Evolutionary conservation across 257 asterid species (phyloP).

Genomic region (Solanum boliviense): DNA sequence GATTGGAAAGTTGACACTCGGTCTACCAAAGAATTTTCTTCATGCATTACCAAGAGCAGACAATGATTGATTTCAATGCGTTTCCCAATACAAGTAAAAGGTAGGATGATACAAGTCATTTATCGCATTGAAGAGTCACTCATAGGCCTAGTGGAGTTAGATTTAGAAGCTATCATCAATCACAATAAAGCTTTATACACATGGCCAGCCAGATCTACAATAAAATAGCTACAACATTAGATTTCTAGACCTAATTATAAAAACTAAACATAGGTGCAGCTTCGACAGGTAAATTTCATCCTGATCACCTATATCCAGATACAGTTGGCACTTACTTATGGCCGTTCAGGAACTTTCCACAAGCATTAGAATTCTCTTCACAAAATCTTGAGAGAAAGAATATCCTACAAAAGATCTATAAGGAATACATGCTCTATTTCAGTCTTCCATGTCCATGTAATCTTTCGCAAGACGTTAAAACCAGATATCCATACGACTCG

Average conservation of each 20-base stretch:
- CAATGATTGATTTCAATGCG: not conserved
- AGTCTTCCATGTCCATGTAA: not conserved
- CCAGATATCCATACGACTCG: not conserved
- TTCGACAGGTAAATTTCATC: not conserved
- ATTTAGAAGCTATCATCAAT: not conserved
- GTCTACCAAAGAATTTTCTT: not conserved
- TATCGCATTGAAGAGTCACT: not conserved
- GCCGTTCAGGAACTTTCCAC: not conserved
- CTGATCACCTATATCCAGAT: not conserved
- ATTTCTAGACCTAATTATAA: not conserved
- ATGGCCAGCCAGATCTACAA: too few species aligned
- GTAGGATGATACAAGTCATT: not conserved
- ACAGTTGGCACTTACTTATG: not conserved
- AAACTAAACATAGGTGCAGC: not conserved
- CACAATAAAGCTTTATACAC: not conserved
- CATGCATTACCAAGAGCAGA: not conserved
- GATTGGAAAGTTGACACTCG: not conserved
- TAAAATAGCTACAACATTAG: not conserved
- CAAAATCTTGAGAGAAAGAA: not conserved
- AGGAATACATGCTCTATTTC: not conserved
- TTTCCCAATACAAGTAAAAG: not conserved
- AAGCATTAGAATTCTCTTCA: not conserved
- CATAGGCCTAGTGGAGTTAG: not conserved
- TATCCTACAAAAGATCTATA: not conserved
- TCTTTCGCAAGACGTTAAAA: not conserved